Evolutionary conservation across 345 rosid genomes (phyloP).

Genomic region (Combretum micranthum): DNA sequence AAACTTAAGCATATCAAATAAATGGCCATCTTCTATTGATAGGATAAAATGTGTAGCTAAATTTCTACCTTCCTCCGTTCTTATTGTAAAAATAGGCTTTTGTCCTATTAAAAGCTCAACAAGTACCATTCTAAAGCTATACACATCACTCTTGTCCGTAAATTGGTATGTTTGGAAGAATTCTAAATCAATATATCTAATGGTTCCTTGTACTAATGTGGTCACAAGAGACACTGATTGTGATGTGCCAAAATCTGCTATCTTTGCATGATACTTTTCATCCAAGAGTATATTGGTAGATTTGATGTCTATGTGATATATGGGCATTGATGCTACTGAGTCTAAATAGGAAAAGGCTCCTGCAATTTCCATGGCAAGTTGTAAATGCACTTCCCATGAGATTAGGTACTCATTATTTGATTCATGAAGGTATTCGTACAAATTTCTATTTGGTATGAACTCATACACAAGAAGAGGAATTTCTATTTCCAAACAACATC

Average conservation of each 20-base stretch:
- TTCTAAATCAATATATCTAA: conserved; percentile 7
- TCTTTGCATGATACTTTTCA: conserved; percentile 6
- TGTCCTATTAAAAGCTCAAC: conserved; percentile 6
- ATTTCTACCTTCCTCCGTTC: conserved; percentile 1
- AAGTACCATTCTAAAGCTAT: conserved; percentile 12
- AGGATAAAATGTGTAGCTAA: conserved; percentile 3
- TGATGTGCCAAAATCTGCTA: conserved; percentile 10
- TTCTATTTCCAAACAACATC: too few relatives aligned
- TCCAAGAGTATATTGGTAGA: conserved; percentile 5
- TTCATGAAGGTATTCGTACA: too few relatives aligned
- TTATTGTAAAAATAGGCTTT: conserved; percentile 1
- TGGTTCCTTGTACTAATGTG: conserved; percentile 8
- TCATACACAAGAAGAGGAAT: too few relatives aligned
- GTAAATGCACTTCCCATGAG: too few relatives aligned
- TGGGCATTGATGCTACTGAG: not conserved
- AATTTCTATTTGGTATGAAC: too few relatives aligned
- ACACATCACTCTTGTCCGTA: conserved; percentile 13
- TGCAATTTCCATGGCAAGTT: too few relatives aligned
- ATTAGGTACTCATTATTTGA: too few relatives aligned
- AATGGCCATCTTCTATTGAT: not conserved
- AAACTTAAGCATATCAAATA: conserved; percentile 1
- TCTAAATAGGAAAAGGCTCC: too few relatives aligned
- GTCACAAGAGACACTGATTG: conserved; percentile 3
- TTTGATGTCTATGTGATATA: conserved; percentile 9
- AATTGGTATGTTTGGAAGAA: conserved; percentile 7